These are phyloP conservation scores for Candida suzukii DNA, from an alignment of 805 yeast genomes.

Conservation along the genomic window DNA sequence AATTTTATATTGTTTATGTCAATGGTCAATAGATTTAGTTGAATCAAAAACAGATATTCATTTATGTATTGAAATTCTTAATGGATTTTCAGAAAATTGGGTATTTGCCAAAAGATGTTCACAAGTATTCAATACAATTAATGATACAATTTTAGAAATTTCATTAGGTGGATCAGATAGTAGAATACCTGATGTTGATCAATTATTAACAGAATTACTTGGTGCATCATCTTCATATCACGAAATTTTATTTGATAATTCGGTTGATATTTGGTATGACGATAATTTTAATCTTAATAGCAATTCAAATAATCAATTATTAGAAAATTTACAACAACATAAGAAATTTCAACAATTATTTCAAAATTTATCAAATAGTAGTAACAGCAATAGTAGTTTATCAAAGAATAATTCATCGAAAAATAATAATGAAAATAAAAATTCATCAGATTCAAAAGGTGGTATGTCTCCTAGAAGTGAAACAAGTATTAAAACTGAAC, in stretches of 20 bases:
- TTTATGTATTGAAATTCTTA: slow-evolving; percentile 37
- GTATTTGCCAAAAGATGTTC: slow-evolving; percentile 37
- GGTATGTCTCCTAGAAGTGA: too few relatives aligned
- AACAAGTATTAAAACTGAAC: too few relatives aligned
- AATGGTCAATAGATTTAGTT: slow-evolving; percentile 37
- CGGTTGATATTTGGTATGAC: slow-evolving; percentile 38
- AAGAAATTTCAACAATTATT: neutral
- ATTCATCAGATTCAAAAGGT: neutral
- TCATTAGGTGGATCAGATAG: slow-evolving; percentile 28
- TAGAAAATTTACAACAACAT: neutral
- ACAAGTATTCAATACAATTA: slow-evolving; percentile 35
- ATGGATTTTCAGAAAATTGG: slow-evolving; percentile 41
- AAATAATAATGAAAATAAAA: neutral
- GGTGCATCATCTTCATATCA: slow-evolving; percentile 40
- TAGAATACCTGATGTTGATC: slow-evolving; percentile 30
- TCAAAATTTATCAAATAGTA: neutral
- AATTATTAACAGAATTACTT: slow-evolving; percentile 31
- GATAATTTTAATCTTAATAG: slow-evolving; percentile 10
- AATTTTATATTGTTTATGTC: slow-evolving; percentile 38
- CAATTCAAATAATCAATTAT: neutral
- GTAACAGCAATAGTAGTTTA: neutral
- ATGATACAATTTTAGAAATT: slow-evolving; percentile 38
- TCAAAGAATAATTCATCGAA: neutral
- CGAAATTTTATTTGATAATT: slow-evolving; percentile 37
- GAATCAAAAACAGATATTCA: slow-evolving; percentile 40